Percentiles rank a stretch among this genome's conserved stretches.
phyloP scores from a whole-genome alignment of 108 stramenopile species.

The Cyclostephanos tholiformis region DNA sequence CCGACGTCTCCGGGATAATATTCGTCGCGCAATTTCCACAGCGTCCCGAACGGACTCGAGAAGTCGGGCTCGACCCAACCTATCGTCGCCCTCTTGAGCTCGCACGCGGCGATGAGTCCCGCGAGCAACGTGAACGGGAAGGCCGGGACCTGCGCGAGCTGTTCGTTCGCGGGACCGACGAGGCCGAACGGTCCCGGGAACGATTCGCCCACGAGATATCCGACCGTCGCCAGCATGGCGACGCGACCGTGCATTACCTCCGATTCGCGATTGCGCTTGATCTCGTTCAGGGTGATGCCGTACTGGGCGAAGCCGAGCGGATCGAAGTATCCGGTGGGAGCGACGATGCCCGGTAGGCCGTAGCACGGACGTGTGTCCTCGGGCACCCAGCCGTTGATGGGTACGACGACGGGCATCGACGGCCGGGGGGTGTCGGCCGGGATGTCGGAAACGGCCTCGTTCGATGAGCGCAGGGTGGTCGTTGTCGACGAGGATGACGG shows the following conservation, averaged over 20 bases:
- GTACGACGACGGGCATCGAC: constrained; percentile 4
- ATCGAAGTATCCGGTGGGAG: constrained; percentile 71
- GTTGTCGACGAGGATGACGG: background rate
- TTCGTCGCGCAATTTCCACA: constrained; percentile 63
- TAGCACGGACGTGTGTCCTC: constrained; percentile 46
- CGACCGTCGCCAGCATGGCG: constrained; percentile 70
- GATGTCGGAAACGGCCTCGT: constrained; percentile 10
- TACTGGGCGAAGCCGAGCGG: constrained; percentile 70
- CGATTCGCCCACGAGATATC: constrained; percentile 55
- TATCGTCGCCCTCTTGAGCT: constrained; percentile 63
- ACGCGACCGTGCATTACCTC: constrained; percentile 75
- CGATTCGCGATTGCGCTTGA: constrained; percentile 73
- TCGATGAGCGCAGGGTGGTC: constrained; percentile 17
- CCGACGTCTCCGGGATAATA: too few relatives aligned
- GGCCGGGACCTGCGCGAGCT: constrained; percentile 66
- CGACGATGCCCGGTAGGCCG: constrained; percentile 67
- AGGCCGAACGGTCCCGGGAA: constrained; percentile 50
- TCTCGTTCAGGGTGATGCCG: constrained; percentile 55
- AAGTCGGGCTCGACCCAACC: constrained; percentile 76
- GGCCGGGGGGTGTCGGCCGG: constrained; percentile 22
- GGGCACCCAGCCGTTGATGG: constrained; percentile 71
- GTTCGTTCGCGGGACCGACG: constrained; percentile 80
- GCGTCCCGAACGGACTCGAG: too few relatives aligned
- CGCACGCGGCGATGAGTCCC: constrained; percentile 59
- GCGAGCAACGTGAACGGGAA: constrained; percentile 45